A percentile compares a stretch with the other conserved stretches of the same genome.
Conservation (phyloP, 2,329 filamentous ascomycete genomes). For the Chrysosporium keratinophilum region DNA sequence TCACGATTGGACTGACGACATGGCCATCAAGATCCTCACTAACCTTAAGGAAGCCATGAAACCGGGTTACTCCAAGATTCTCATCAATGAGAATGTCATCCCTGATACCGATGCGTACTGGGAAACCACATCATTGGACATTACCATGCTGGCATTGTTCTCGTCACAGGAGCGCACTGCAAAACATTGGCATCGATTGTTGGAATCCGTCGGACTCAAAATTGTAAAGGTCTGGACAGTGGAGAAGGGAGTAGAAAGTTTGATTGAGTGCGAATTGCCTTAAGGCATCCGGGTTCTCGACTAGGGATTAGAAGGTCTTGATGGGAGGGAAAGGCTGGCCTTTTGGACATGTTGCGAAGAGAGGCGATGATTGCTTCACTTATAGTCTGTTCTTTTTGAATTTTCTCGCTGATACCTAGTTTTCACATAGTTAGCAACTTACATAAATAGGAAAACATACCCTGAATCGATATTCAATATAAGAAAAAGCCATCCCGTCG, state of each 20-base stretch:
- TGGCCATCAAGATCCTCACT: slow-evolving; percentile 25
- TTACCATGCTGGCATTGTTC: slow-evolving; percentile 31
- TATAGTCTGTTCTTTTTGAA: too few species aligned
- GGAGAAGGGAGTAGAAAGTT: slow-evolving; percentile 11
- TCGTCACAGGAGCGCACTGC: slow-evolving; percentile 30
- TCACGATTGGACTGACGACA: slow-evolving; percentile 30
- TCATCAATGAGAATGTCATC: slow-evolving; percentile 36
- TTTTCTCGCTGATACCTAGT: too few species aligned
- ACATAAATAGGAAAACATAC: too few species aligned
- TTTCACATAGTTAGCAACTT: too few species aligned
- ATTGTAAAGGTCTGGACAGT: slow-evolving; percentile 25
- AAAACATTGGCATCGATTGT: slow-evolving; percentile 26
- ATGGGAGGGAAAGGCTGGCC: too few species aligned
- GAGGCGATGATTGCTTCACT: too few species aligned
- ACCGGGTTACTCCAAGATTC: slow-evolving; percentile 30
- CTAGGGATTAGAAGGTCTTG: too few species aligned
- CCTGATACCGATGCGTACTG: slow-evolving; percentile 25
- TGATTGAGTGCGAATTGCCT: slow-evolving; percentile 9
- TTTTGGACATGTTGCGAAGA: too few species aligned
- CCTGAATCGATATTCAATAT: too few species aligned
- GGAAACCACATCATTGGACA: slow-evolving; percentile 25
- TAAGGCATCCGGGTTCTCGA: neutral
- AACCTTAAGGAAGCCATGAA: slow-evolving; percentile 21
- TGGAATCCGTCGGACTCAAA: slow-evolving; percentile 25
- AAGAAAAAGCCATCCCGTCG: too few species aligned